Evolutionary conservation across 305 asterid genomes (phyloP).

Genomic region (Solanum hybrid): DNA sequence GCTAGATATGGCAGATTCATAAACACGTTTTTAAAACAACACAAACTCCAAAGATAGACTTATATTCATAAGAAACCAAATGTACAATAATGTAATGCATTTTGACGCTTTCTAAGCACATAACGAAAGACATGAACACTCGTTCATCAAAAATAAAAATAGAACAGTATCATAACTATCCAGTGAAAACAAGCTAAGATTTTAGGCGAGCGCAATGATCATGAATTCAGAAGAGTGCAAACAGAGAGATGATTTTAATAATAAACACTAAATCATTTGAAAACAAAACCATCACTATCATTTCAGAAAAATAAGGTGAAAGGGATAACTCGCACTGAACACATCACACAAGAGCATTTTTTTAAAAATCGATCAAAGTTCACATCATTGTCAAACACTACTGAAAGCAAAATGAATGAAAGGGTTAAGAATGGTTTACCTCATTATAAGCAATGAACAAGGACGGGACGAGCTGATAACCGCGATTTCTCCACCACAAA

Average conservation of each 20-base stretch:
- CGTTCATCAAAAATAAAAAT: background rate
- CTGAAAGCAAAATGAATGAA: too few species aligned
- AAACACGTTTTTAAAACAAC: too few species aligned
- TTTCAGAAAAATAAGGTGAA: background rate
- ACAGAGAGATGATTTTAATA: background rate
- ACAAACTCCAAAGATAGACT: too few species aligned
- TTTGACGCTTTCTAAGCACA: background rate
- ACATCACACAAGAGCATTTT: too few species aligned
- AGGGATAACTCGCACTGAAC: too few species aligned
- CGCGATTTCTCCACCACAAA: background rate
- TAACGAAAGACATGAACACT: background rate
- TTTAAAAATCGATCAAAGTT: too few species aligned
- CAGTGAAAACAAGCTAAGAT: background rate
- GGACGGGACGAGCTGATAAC: background rate
- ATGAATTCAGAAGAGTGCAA: background rate
- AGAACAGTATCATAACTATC: background rate
- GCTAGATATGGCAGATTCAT: too few species aligned
- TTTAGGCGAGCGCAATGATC: background rate
- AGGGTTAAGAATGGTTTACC: too few species aligned
- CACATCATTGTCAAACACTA: too few species aligned
- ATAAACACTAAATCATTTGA: background rate
- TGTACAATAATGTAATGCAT: background rate
- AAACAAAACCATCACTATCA: background rate
- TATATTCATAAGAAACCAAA: too few species aligned
- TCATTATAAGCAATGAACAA: too few species aligned